Evolutionary conservation across 352 stramenopile species (phyloP).

Genomic region (Globisporangium iwayamae): DNA sequence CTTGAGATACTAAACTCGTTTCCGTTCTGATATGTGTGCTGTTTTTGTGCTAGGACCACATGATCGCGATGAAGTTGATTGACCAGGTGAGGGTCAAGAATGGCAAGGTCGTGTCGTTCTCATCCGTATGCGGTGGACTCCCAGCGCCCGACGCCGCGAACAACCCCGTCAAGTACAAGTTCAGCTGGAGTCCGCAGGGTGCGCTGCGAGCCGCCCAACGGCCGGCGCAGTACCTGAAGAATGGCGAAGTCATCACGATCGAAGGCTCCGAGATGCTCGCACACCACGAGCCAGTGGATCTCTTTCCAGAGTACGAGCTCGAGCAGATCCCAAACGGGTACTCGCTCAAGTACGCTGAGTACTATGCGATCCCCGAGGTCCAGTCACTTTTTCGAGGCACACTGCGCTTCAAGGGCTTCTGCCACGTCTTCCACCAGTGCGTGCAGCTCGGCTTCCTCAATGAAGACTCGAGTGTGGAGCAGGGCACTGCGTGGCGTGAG

Average conservation of each 20-base stretch:
- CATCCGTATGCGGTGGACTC: slow-evolving; percentile 84
- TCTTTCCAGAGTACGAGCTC: slow-evolving; percentile 64
- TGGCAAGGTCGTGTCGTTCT: slow-evolving; percentile 68
- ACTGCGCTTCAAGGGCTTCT: slow-evolving; percentile 83
- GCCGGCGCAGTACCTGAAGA: slow-evolving; percentile 53
- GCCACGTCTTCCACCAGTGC: slow-evolving; percentile 54
- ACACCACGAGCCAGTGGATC: slow-evolving; percentile 29
- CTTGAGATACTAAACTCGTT: too few species aligned
- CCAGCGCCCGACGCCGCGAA: slow-evolving; percentile 82
- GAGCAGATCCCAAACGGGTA: slow-evolving; percentile 88
- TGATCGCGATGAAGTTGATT: slow-evolving; percentile 88
- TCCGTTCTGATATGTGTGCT: not conserved
- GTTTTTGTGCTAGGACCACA: slow-evolving; percentile 55
- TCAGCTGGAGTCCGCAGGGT: slow-evolving; percentile 88
- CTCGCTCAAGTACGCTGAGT: slow-evolving; percentile 69
- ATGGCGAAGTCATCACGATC: slow-evolving; percentile 51
- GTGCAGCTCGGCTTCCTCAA: slow-evolving; percentile 68
- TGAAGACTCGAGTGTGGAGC: slow-evolving; percentile 20
- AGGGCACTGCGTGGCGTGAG: slow-evolving; percentile 37
- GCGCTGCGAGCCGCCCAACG: slow-evolving; percentile 34
- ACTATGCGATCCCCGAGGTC: slow-evolving; percentile 74
- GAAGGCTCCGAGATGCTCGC: slow-evolving; percentile 50
- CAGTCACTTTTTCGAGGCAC: slow-evolving; percentile 81
- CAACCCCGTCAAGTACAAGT: slow-evolving; percentile 92
- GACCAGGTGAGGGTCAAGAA: slow-evolving; percentile 61